These are phyloP conservation scores for Alternaria angustiovoidea DNA, from an alignment of 2,329 filamentous ascomycete genomes.

Conservation along the genomic window DNA sequence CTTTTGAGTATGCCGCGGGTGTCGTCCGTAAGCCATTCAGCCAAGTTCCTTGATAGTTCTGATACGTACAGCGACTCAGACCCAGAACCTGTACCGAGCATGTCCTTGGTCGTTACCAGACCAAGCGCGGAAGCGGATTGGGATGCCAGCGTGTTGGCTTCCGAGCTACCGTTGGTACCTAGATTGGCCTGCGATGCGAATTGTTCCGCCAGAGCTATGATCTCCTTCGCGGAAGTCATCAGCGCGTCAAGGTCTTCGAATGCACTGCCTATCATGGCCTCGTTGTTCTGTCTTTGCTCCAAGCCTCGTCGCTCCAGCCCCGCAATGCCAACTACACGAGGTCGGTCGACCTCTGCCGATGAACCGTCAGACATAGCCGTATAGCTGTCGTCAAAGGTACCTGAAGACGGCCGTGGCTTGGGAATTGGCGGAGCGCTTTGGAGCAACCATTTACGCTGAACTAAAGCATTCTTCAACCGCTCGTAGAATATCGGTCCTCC, in stretches of 20 bases:
- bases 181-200: constrained; percentile 74
- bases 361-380: constrained; percentile 30
- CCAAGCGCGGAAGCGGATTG: constrained; percentile 86
- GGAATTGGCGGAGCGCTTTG: constrained; percentile 90
- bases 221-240: constrained; percentile 97
- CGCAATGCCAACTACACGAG: constrained; percentile 84
- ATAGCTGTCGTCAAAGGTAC: constrained; percentile 41
- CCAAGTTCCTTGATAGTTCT: constrained; percentile 51
- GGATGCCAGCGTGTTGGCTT: constrained; percentile 77
- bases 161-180: constrained; percentile 66
- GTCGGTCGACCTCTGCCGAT: constrained; percentile 32
- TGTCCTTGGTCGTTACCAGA: constrained; percentile 93
- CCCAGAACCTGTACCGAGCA: constrained; percentile 77
- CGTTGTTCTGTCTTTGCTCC: constrained; percentile 89
- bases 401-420: constrained; percentile 59
- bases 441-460: constrained; percentile 94
- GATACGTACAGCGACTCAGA: constrained; percentile 88
- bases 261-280: constrained; percentile 87
- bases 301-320: constrained; percentile 86
- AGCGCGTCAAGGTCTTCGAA: constrained; percentile 96
- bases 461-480: constrained; percentile 83
- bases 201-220: constrained; percentile 89
- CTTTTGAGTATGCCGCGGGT: constrained; percentile 45
- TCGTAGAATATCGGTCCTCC: constrained; percentile 93
- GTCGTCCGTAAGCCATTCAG: constrained; percentile 52